Evolutionary conservation across 1,284 basidiomycete genomes (phyloP).

Genomic region (Naganishia cerealis): DNA sequence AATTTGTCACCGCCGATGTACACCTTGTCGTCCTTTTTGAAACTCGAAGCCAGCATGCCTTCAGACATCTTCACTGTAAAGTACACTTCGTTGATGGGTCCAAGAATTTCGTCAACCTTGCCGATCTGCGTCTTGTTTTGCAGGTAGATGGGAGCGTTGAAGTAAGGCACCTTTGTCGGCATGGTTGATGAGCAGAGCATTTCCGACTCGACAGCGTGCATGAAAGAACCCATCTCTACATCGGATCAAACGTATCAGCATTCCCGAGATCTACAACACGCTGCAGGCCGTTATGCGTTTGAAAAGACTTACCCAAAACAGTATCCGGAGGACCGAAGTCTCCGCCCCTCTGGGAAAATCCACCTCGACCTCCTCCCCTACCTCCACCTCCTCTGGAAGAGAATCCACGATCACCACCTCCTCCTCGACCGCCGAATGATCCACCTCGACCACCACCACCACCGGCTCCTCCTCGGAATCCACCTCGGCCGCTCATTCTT

Average conservation of each 20-base stretch:
- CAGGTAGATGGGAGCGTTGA: slow-evolving; percentile 98
- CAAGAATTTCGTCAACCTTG: slow-evolving; percentile 93
- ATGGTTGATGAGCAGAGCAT: slow-evolving; percentile 90
- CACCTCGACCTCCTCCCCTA: slow-evolving; percentile 58
- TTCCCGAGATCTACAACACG: neutral
- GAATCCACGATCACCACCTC: slow-evolving; percentile 35
- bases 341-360: slow-evolving; percentile 60
- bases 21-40: slow-evolving; percentile 97
- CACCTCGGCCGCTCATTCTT: slow-evolving; percentile 54
- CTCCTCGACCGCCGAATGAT: slow-evolving; percentile 53
- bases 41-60: slow-evolving; percentile 92
- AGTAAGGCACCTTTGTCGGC: slow-evolving; percentile 91
- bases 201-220: slow-evolving; percentile 95
- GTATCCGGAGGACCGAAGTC: slow-evolving; percentile 80
- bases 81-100: slow-evolving; percentile 97
- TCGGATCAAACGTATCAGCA: neutral
- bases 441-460: slow-evolving; percentile 43
- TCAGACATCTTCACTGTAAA: slow-evolving; percentile 97
- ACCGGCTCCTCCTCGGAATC: slow-evolving; percentile 50
- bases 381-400: slow-evolving; percentile 54
- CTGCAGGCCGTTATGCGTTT: neutral
- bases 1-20: slow-evolving; percentile 96
- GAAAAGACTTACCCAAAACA: slow-evolving; percentile 65
- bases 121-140: slow-evolving; percentile 96
- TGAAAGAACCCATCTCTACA: slow-evolving; percentile 79